These are phyloP conservation scores for Trichoderma aggressivum DNA, from an alignment of 2,329 filamentous ascomycete genomes.

Conservation along the genomic window DNA sequence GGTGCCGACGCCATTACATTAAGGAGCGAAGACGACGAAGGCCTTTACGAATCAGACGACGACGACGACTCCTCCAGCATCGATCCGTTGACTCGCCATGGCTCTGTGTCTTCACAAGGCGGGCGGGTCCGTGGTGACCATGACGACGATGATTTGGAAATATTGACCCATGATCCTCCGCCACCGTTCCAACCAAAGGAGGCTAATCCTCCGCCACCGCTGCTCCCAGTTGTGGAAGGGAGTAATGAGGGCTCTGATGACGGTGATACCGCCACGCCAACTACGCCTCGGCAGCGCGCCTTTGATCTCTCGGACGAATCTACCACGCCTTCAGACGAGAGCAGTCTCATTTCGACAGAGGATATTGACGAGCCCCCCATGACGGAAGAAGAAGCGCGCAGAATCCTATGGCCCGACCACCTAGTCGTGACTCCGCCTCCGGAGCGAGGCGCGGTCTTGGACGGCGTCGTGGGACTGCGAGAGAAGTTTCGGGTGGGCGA, in stretches of 20 bases:
- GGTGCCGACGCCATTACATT: conserved; percentile 31
- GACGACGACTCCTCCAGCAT: conserved; percentile 23
- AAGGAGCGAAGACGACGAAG: conserved; percentile 29
- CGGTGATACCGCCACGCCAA: conserved; percentile 13
- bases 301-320: conserved; percentile 23
- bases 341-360: conserved; percentile 19
- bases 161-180: conserved; percentile 12
- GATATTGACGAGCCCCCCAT: conserved; percentile 33
- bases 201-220: conserved; percentile 14
- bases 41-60: conserved; percentile 25
- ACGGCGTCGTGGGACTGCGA: conserved; percentile 28
- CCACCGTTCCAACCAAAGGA: conserved; percentile 14
- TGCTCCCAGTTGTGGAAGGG: background rate
- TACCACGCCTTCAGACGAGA: conserved; percentile 16
- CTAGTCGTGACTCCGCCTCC: conserved; percentile 19
- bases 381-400: conserved; percentile 39
- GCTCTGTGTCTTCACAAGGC: background rate
- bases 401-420: conserved; percentile 40
- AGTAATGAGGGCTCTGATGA: conserved; percentile 2
- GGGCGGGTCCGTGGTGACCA: background rate
- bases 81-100: background rate
- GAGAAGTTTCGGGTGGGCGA: conserved; percentile 43
- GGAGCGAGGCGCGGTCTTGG: conserved; percentile 1
- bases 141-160: conserved; percentile 7
- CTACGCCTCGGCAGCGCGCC: conserved; percentile 14